Base-by-base conservation (phyloP, 2,329 filamentous ascomycete species). In the Phialocephala subalpina region DNA sequence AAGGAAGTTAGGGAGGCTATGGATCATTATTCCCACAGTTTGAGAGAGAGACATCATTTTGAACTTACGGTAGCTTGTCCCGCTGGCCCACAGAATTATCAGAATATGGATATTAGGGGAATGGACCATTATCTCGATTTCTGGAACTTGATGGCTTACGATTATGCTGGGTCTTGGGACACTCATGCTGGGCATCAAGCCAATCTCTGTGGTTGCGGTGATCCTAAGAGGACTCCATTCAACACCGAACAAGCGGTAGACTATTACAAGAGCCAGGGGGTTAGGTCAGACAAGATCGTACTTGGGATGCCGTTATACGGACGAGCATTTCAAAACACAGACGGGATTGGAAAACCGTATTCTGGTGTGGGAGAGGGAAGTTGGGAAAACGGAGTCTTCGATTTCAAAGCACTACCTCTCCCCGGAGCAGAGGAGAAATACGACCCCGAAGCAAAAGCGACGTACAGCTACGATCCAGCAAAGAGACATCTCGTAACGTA, bases 251-350 rank as follows among this genome's bases (percentile, higher is more conserved):
- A 84, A 0, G 94, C 94, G 0, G 81, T 98, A 7, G 81, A 88
- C 14, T 84, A 88, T 72, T 98, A 97, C 80, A 81, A 86, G 18
- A 76, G 80, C 1, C 84, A 86, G 14, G 90, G 90, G 7, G 88
- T 97, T 0, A 75, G 84, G 0, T 76, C 88, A 0, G 76, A 83
- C 67, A 97, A 97, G 80, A 87, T 98, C 62, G 92, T 97, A 2
- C 78, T 97, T 16, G 94, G 95, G 2, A 95, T 97, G 91, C 94
- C 95, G 1, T 82, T 98, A 14, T 98, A 97, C 76, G 95, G 95
- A 1, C 91, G 94, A 40, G 88, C 92, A 0, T 98, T 97, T 77
- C 84, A 89, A 72, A 87, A 88, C 69, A 97, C 95, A 0, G 84
- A 90, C 29, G 94, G 94, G 0, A 85, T 88, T 0, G 95, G 95